Conservation (phyloP, 1,139 yeast species). For the Lodderomyces margitis region DNA sequence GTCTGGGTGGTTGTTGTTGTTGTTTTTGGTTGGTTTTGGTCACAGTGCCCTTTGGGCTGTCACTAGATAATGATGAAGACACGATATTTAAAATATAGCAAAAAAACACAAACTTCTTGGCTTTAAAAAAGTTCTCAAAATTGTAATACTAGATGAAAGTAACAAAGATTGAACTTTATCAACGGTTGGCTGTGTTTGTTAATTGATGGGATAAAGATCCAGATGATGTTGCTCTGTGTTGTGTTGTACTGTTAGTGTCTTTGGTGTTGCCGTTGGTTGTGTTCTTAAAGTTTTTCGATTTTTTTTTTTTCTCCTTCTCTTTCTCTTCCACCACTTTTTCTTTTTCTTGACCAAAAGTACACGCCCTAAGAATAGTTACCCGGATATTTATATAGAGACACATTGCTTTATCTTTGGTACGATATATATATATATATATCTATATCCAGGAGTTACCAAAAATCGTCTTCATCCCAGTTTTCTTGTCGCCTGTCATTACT, state of each 20-base stretch:
- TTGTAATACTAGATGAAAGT: no score
- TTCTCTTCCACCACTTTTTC: not conserved
- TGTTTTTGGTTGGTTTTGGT: conserved; percentile 7
- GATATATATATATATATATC: not conserved
- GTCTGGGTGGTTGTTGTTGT: conserved; percentile 1
- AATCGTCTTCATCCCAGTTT: conserved; percentile 66
- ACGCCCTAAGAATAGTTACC: not conserved
- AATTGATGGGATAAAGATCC: no score
- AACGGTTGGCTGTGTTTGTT: no score
- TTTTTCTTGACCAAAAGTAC: not conserved
- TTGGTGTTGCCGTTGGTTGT: no score
- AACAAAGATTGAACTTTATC: no score
- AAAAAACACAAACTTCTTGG: not conserved
- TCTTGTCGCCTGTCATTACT: conserved; percentile 56
- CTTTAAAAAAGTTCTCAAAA: not conserved
- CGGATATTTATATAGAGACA: not conserved
- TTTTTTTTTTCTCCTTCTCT: not conserved
- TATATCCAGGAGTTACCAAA: conserved; percentile 34
- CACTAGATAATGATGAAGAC: conserved; percentile 7
- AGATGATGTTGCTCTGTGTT: no score
- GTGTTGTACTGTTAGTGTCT: no score
- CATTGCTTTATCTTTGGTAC: not conserved
- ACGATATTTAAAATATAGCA: conserved; percentile 2
- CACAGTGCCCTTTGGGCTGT: conserved; percentile 24
- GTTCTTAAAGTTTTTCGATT: not conserved